Percentiles rank a stretch among this genome's conserved stretches.
phyloP scores from a whole-genome alignment of 2,329 filamentous ascomycete species.

The Talaromyces atroroseus region DNA sequence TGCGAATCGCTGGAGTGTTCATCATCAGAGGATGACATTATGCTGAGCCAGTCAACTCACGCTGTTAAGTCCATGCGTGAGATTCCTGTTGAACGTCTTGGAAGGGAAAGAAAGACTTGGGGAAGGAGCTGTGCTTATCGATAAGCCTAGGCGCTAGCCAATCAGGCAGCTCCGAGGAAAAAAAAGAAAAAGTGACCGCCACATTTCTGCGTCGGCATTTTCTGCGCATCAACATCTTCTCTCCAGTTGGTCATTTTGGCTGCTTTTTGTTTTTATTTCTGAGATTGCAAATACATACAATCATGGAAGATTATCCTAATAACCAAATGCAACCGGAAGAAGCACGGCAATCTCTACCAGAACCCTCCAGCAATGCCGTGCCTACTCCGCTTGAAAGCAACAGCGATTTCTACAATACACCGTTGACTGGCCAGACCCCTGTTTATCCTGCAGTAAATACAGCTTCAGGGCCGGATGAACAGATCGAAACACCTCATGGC shows the following conservation, averaged over 20 bases:
- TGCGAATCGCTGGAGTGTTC: conserved; percentile 13
- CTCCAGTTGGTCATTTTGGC: background rate
- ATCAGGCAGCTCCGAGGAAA: conserved; percentile 7
- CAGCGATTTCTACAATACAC: conserved; percentile 41
- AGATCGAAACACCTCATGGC: conserved; percentile 15
- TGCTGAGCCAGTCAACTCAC: background rate
- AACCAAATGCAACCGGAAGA: conserved; percentile 2
- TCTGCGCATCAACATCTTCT: background rate
- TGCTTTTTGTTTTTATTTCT: background rate
- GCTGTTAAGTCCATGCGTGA: background rate
- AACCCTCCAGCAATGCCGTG: background rate
- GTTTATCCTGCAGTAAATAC: conserved; percentile 14
- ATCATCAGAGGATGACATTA: conserved; percentile 15
- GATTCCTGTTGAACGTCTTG: too few relatives aligned
- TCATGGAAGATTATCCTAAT: conserved; percentile 23
- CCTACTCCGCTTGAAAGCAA: conserved; percentile 28
- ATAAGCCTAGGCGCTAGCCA: conserved; percentile 11
- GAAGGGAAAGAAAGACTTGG: background rate
- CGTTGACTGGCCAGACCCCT: conserved; percentile 26
- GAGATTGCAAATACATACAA: conserved; percentile 3
- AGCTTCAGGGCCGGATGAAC: conserved; percentile 8
- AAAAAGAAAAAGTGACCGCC: background rate
- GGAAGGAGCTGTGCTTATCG: conserved; percentile 8
- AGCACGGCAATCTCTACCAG: conserved; percentile 7
- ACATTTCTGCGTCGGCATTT: background rate